A percentile compares a stretch with the other conserved stretches of the same genome.
Evolutionary conservation across 2,329 filamentous ascomycete species (phyloP).

Genomic region (Escovopsis sp.): DNA sequence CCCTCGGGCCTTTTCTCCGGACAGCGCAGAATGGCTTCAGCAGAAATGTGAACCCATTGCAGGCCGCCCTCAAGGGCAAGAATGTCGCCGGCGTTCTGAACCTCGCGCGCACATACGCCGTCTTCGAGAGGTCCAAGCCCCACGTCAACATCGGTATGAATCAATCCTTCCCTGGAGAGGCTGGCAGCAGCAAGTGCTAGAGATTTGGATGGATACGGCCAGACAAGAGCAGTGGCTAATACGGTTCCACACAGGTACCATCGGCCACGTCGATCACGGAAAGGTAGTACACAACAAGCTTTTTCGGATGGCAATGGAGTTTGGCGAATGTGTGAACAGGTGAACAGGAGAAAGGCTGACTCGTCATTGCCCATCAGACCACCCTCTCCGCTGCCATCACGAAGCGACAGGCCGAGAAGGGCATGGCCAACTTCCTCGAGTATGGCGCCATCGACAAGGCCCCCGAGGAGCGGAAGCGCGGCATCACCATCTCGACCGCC

Average conservation of each 20-base stretch:
- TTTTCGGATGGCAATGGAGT: neutral
- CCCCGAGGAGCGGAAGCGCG: constrained; percentile 97
- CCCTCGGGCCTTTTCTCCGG: constrained; percentile 64
- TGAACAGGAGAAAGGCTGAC: neutral
- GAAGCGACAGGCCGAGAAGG: constrained; percentile 93
- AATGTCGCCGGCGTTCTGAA: constrained; percentile 50
- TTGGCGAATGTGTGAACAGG: neutral
- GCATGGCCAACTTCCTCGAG: constrained; percentile 84
- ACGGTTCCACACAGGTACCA: constrained; percentile 49
- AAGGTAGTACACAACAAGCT: constrained; percentile 48
- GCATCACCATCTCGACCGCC: constrained; percentile 97
- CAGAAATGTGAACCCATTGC: constrained; percentile 61
- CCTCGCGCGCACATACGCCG: constrained; percentile 49
- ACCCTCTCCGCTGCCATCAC: constrained; percentile 98
- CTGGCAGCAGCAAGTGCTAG: neutral
- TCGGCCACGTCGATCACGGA: constrained; percentile 98
- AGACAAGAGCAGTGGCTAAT: too few species aligned
- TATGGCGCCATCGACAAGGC: constrained; percentile 99
- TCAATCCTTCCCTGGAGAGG: neutral
- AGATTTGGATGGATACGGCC: neutral
- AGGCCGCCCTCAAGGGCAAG: constrained; percentile 47
- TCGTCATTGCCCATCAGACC: constrained; percentile 43
- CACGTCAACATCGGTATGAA: constrained; percentile 89
- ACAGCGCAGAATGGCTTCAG: constrained; percentile 63
- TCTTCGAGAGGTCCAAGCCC: constrained; percentile 82